Conservation (phyloP, 1,139 yeast genomes). For the Blastobotrys buckinghamii region DNA sequence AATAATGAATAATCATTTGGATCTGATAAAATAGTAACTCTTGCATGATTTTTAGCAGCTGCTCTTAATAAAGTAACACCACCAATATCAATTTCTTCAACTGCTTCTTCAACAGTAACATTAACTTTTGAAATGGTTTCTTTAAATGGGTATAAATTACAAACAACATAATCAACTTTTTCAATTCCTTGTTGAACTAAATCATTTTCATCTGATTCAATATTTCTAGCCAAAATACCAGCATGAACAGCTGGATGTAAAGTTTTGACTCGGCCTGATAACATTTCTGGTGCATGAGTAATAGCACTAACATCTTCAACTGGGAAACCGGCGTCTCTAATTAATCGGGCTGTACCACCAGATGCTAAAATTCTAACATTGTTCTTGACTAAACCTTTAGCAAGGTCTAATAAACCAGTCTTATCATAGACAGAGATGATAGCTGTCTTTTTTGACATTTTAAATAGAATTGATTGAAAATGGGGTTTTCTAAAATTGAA, state of each 20-base stretch:
- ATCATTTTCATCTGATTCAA: slow-evolving; percentile 85
- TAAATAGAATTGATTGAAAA: no score
- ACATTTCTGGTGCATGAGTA: slow-evolving; percentile 98
- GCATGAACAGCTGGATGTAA: slow-evolving; percentile 98
- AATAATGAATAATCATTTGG: slow-evolving; percentile 88
- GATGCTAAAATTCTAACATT: slow-evolving; percentile 91
- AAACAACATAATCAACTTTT: slow-evolving; percentile 92
- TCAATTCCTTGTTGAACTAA: slow-evolving; percentile 82
- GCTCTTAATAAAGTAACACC: slow-evolving; percentile 97
- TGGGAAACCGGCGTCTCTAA: slow-evolving; percentile 96
- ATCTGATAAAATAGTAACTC: slow-evolving; percentile 92
- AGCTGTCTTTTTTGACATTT: slow-evolving; percentile 62
- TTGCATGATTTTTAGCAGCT: slow-evolving; percentile 95
- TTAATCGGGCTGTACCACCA: slow-evolving; percentile 93
- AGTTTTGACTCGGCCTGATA: slow-evolving; percentile 97
- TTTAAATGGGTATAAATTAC: slow-evolving; percentile 96
- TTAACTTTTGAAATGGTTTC: slow-evolving; percentile 94
- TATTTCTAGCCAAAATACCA: slow-evolving; percentile 91
- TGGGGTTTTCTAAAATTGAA: background rate
- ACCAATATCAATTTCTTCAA: slow-evolving; percentile 97
- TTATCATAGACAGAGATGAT: slow-evolving; percentile 95
- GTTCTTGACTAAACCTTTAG: slow-evolving; percentile 86
- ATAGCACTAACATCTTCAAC: slow-evolving; percentile 93
- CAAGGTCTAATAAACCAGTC: slow-evolving; percentile 91
- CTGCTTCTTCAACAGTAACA: slow-evolving; percentile 95